Evolutionary conservation across 441 rosid genomes (phyloP).

Genomic region (Eruca vesicaria): DNA sequence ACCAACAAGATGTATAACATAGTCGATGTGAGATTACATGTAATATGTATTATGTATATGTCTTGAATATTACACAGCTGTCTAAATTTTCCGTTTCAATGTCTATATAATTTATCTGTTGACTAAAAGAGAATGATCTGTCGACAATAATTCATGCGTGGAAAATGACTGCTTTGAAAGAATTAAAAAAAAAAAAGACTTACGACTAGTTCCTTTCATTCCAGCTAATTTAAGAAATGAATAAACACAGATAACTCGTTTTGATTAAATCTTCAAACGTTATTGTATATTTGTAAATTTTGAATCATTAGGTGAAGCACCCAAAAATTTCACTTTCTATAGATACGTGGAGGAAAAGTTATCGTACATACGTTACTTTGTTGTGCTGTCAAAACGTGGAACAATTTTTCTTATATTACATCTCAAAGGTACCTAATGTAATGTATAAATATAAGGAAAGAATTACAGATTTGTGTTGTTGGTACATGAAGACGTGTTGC

Average conservation of each 20-base stretch:
- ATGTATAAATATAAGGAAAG: neutral
- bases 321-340: neutral
- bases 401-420: neutral
- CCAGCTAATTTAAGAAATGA: neutral
- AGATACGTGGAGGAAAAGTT: conserved; percentile 20
- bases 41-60: too few species aligned
- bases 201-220: neutral
- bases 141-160: neutral
- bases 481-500: conserved; percentile 16
- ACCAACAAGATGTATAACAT: neutral
- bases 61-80: neutral
- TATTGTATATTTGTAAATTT: neutral
- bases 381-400: conserved; percentile 28
- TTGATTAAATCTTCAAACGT: neutral
- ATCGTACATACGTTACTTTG: conserved; percentile 18
- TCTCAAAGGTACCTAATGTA: conserved; percentile 11
- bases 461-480: conserved; percentile 17
- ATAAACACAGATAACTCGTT: conserved; percentile 20
- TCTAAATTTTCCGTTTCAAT: neutral
- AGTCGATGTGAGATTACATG: neutral
- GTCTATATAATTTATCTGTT: neutral
- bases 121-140: neutral
- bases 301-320: conserved; percentile 3
- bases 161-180: neutral
- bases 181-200: too few species aligned